These are phyloP conservation scores for Nannochloropsis salina DNA, from an alignment of 108 stramenopile species.

Conservation along the genomic window DNA sequence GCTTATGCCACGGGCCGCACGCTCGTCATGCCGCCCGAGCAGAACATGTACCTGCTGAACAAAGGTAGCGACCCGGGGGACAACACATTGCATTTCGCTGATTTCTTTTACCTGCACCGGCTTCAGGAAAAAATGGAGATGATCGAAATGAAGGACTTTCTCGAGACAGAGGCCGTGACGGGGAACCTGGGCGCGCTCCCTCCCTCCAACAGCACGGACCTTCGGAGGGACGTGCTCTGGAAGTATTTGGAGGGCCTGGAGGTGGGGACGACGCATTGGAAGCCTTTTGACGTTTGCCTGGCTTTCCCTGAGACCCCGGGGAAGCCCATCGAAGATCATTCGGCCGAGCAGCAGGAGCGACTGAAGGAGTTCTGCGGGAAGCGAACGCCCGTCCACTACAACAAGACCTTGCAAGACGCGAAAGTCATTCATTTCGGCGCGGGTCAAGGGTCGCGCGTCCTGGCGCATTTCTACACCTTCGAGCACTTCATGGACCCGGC, in stretches of 20 bases:
- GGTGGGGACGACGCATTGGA: neutral
- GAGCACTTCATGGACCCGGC: conserved; percentile 45
- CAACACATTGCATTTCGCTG: conserved; percentile 62
- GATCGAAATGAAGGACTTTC: conserved; percentile 75
- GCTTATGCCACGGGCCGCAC: conserved; percentile 73
- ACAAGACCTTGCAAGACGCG: neutral
- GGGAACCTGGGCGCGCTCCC: neutral
- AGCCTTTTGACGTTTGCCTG: neutral
- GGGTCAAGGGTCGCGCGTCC: conserved; percentile 35
- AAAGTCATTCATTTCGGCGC: conserved; percentile 23
- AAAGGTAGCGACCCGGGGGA: conserved; percentile 49
- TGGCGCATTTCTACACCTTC: conserved; percentile 50
- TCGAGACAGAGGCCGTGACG: conserved; percentile 56
- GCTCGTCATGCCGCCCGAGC: conserved; percentile 73
- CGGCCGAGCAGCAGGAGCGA: neutral
- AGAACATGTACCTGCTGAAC: conserved; percentile 66
- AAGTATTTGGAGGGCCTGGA: neutral
- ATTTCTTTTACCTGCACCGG: conserved; percentile 60
- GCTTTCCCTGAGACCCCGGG: neutral
- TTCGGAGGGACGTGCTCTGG: neutral
- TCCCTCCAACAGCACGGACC: neutral
- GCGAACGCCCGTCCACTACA: neutral
- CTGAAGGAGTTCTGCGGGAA: neutral
- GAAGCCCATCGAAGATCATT: neutral
- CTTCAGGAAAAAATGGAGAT: conserved; percentile 65